Conservation (phyloP, 1,139 yeast species). For the Hansenula sp. region DNA sequence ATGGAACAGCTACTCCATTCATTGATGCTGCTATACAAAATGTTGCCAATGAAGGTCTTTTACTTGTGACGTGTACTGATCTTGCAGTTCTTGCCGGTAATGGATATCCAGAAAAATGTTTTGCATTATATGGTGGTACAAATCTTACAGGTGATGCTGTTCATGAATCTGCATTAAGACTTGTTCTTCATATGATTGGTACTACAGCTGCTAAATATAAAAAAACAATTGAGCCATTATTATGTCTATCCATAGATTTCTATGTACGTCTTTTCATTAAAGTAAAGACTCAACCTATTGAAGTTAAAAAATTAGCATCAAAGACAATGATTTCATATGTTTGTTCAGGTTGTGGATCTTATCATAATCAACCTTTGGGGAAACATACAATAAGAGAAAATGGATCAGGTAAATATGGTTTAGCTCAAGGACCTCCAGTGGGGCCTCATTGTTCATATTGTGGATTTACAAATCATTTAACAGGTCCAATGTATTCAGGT, state of each 20-base stretch:
- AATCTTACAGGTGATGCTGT: conserved; percentile 77
- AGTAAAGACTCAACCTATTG: conserved; percentile 71
- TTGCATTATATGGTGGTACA: conserved; percentile 91
- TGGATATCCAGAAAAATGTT: conserved; percentile 95
- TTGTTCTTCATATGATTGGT: conserved; percentile 73
- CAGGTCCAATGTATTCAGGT: conserved; percentile 98
- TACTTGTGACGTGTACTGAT: conserved; percentile 93
- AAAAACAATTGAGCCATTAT: conserved; percentile 78
- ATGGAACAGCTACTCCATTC: conserved; percentile 96
- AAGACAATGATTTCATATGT: conserved; percentile 75
- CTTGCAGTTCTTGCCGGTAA: conserved; percentile 93
- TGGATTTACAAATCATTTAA: conserved; percentile 63
- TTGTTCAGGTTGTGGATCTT: conserved; percentile 85
- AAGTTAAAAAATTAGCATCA: conserved; percentile 71
- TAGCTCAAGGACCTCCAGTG: conserved; percentile 54
- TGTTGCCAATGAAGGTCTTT: conserved; percentile 74
- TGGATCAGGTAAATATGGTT: conserved; percentile 42
- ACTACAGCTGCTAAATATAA: conserved; percentile 87
- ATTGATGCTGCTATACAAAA: conserved; percentile 85
- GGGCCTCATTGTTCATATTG: conserved; percentile 64
- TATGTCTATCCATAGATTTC: conserved; percentile 84
- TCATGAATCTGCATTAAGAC: conserved; percentile 88
- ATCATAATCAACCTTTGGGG: conserved; percentile 71
- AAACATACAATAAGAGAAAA: conserved; percentile 40
- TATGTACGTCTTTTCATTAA: conserved; percentile 83